Percentiles rank a stretch among this genome's conserved stretches.
phyloP scores from a whole-genome alignment of 441 rosid species.

The Iberis amara region DNA sequence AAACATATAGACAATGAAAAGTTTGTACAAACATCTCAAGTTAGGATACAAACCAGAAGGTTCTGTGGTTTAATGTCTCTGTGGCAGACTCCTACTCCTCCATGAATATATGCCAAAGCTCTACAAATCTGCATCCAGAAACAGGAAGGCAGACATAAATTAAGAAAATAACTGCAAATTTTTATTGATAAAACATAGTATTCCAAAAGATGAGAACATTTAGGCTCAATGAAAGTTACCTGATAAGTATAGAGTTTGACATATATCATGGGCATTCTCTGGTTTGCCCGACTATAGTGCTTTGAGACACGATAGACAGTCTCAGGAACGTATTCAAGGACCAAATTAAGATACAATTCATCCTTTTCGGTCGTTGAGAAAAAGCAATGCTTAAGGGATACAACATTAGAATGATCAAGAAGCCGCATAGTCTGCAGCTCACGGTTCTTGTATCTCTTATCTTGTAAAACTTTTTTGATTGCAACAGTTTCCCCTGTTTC shows the following conservation, averaged over 20 bases:
- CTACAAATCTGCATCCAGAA: conserved; percentile 38
- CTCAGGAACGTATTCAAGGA: conserved; percentile 44
- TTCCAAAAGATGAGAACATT: background rate
- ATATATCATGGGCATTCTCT: conserved; percentile 43
- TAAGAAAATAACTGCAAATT: background rate
- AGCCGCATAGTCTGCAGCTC: conserved; percentile 50
- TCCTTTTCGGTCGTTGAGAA: conserved; percentile 44
- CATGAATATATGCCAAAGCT: conserved; percentile 43
- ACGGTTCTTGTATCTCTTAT: conserved; percentile 47
- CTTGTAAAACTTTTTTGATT: conserved; percentile 25
- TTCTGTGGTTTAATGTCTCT: conserved; percentile 50
- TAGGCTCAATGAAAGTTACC: conserved; percentile 22
- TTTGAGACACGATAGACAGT: conserved; percentile 42
- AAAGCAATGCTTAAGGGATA: conserved; percentile 76
- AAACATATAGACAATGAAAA: background rate
- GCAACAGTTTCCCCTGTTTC: conserved; percentile 44
- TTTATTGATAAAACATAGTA: background rate
- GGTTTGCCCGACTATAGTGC: conserved; percentile 39
- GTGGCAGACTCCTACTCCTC: conserved; percentile 46
- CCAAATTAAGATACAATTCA: conserved; percentile 41
- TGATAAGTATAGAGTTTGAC: conserved; percentile 45
- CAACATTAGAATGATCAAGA: conserved; percentile 50
- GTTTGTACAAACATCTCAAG: background rate
- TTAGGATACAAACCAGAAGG: conserved; percentile 33
- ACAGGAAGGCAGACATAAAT: conserved; percentile 3